Conservation (phyloP, 2,329 filamentous ascomycete species). For the Arachnomyces sp. region DNA sequence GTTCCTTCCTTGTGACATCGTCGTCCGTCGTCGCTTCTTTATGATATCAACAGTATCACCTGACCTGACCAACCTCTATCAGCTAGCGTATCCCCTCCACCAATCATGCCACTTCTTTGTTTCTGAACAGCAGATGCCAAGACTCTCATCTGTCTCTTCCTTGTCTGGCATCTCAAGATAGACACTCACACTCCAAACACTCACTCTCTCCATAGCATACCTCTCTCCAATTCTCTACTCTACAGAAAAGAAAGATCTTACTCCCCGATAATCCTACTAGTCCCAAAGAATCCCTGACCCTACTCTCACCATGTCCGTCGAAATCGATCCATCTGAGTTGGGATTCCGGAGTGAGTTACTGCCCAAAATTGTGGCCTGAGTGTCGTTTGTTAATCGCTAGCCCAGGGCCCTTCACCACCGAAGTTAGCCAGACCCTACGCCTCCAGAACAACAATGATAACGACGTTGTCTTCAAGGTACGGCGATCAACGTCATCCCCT, state of each 20-base stretch:
- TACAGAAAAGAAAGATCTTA: no score
- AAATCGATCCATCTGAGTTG: constrained; percentile 84
- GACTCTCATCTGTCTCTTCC: not conserved
- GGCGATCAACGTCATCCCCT: constrained; percentile 12
- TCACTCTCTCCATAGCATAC: no score
- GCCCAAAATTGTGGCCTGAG: constrained; percentile 4
- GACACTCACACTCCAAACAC: constrained; percentile 4
- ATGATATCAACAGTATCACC: no score
- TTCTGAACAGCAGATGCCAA: no score
- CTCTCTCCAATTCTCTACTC: constrained; percentile 13
- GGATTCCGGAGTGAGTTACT: constrained; percentile 68
- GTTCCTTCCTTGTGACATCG: no score
- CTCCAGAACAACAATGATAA: constrained; percentile 51
- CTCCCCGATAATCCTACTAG: constrained; percentile 8
- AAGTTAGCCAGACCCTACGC: constrained; percentile 54
- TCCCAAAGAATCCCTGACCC: constrained; percentile 13
- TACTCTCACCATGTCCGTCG: constrained; percentile 70
- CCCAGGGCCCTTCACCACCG: constrained; percentile 54
- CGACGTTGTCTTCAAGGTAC: constrained; percentile 57
- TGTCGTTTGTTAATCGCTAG: constrained; percentile 18
- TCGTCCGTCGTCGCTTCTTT: no score
- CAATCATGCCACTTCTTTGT: no score
- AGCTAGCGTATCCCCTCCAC: no score
- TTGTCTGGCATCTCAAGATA: not conserved
- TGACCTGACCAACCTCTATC: no score